Evolutionary conservation across 208 protist genomes (phyloP).

Genomic region (Leishmania lainsoni): DNA sequence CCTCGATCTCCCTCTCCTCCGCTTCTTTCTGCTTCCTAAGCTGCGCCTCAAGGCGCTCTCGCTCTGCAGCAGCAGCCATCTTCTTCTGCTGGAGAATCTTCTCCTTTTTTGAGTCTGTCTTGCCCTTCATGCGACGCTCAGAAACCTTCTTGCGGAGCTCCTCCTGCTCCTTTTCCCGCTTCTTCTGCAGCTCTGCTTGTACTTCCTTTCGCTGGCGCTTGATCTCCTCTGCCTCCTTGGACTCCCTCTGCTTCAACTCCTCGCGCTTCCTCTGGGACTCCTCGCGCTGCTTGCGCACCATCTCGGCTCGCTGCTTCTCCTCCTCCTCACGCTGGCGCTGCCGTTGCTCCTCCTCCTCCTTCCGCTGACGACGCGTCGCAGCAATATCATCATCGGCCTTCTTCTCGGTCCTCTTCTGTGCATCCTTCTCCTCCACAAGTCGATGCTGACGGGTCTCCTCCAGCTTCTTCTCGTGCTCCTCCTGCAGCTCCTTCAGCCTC

Average conservation of each 20-base stretch:
- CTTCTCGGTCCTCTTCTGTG: slow-evolving; percentile 29
- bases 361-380: slow-evolving; percentile 16
- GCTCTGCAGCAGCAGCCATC: slow-evolving; percentile 39
- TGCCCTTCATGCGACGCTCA: slow-evolving; percentile 15
- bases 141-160: slow-evolving; percentile 22
- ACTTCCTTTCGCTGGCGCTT: slow-evolving; percentile 35
- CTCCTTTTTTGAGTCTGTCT: slow-evolving; percentile 31
- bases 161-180: slow-evolving; percentile 37
- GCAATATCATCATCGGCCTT: slow-evolving; percentile 23
- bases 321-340: slow-evolving; percentile 33
- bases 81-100: slow-evolving; percentile 38
- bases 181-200: slow-evolving; percentile 34
- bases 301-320: slow-evolving; percentile 38
- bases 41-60: slow-evolving; percentile 43
- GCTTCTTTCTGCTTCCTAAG: slow-evolving; percentile 49
- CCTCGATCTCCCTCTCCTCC: slow-evolving; percentile 46
- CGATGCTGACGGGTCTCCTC: slow-evolving; percentile 35
- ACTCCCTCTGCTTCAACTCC: slow-evolving; percentile 25
- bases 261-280: slow-evolving; percentile 34
- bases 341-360: slow-evolving; percentile 35
- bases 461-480: slow-evolving; percentile 41
- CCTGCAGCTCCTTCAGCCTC: slow-evolving; percentile 40
- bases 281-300: slow-evolving; percentile 33
- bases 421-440: slow-evolving; percentile 38
- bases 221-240: slow-evolving; percentile 26